Evolutionary conservation across 768 basidiomycete species (phyloP), one percentile per base, ranked within the genome.

Genomic region (Lepiota subincarnata): DNA sequence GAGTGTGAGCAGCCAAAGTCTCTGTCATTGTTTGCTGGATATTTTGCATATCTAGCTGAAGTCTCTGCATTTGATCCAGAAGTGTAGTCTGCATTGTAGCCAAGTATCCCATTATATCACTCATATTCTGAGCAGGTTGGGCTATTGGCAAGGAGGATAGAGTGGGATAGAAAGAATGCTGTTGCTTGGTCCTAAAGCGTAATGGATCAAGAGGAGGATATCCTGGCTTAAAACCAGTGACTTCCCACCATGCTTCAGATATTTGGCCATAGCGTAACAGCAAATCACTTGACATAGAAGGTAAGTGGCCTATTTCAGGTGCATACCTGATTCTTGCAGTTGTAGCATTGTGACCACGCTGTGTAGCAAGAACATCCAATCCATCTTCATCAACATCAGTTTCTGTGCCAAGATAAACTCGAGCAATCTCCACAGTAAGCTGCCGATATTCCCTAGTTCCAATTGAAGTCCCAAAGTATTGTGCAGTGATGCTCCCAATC

Each of bases 231-330:
- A 62, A 61, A 0, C 60, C 59, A 34, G 28, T 20, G 2, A 62
- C 41, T 1, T 57, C 28, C 58, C 58, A 60, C 65, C 65, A 66
- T 6, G 18, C n/a, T 24, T 64, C 60, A 3, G 61, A 62, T 0
- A 48, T 45, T 1, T 55, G 52, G 0, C 57, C 61, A 55, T 39
- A 64, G 7, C 58, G 48, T 1, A 59, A 45, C 0, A 66, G 20
- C 1, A 59, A n/a, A 19, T 65, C 64, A 45, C 56, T 58, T 0
- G 61, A 50, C 11, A 62, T 19, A 0, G 43, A 39, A 11, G 56
- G 54, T 1, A 64, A 31, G 14, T 57, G 54, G 0, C 53, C 55
- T 31, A 52, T 14, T 50, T 66, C 57, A 1, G 42, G 13, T 10
- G 57, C 64, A 56, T 67, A 65, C 11, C 41, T 42, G 5, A 18